Evolutionary conservation across 768 basidiomycete species (phyloP), one percentile per base, ranked within the genome.

Genomic region (Rhizopogon vesiculosus): DNA sequence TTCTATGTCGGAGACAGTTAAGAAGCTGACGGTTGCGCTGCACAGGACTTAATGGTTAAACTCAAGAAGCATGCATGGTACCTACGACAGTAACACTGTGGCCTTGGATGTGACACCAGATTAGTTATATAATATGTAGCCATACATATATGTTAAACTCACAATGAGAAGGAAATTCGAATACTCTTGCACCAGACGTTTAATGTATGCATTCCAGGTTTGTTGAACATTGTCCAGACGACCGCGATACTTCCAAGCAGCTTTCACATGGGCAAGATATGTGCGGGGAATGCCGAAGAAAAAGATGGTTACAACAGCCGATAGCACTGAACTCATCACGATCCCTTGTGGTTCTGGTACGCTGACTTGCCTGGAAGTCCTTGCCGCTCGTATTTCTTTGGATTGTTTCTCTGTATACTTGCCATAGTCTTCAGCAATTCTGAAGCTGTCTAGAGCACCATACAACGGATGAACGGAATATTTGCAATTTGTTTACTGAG

Each of bases 111-210:
- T n/a, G 18, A 38, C 22, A 41, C 35, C 10, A 52, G 42, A 10
- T 19, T 31, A 44, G 16, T 35, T 16, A 42, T n/a, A 22, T 25
- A 16, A 42, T 12, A 38, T 13, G 25, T 10, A 38, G 10, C 13
- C 35, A 38, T 13, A 39, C 9, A 22, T 9, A 49, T 29, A 45
- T 51, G 15, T 40, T 4, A 22, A 16, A 66, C 79, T 70, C 57
- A 82, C 82, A 38, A 84, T 76, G 7, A 83, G 72, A 18, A 83
- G 68, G 57, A 84, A 82, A 55, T 83, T 76, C 8, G 80, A 78
- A 61, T 82, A 83, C 58, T 83, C 81, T 56, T 76, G 70, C 5
- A 78, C 77, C 5, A 84, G 72, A 38, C 79, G 75, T 38, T 75
- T 71, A 22, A 80, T 76, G 54, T 82, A 82, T 15, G 59, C 62